A percentile compares a stretch with the other conserved stretches of the same genome.
Conservation (phyloP, 2,329 filamentous ascomycete species). For the Drechslerella dactyloides region DNA sequence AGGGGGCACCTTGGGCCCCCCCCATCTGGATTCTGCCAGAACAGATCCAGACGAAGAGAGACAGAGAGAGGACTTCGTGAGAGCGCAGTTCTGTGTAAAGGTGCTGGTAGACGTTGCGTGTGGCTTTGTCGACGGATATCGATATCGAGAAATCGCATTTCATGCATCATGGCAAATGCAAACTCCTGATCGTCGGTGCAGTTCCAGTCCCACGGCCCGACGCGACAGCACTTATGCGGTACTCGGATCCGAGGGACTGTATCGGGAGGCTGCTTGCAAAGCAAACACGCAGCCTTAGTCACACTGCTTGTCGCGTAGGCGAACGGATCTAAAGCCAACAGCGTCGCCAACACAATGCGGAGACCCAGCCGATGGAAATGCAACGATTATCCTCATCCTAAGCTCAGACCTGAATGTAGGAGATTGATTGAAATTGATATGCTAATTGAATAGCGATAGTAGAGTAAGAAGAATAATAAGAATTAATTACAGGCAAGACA, state of each 20-base stretch:
- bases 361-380: too few species aligned
- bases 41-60: too few species aligned
- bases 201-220: background rate
- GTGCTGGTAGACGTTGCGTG: too few species aligned
- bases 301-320: background rate
- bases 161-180: background rate
- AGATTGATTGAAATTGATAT: too few species aligned
- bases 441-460: too few species aligned
- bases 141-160: background rate
- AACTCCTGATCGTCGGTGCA: background rate
- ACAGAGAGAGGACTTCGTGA: too few species aligned
- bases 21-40: too few species aligned
- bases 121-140: background rate
- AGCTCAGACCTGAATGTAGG: too few species aligned
- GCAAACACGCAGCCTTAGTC: background rate
- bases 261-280: constrained; percentile 1
- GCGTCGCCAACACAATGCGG: background rate
- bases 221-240: background rate
- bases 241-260: background rate
- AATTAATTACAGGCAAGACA: background rate
- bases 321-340: background rate
- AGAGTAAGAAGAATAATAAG: background rate
- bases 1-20: background rate
- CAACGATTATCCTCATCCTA: too few species aligned
- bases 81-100: too few species aligned